These are phyloP conservation scores for Chrysoporthe cubensis DNA, from an alignment of 2,329 filamentous ascomycete species.

Conservation along the genomic window DNA sequence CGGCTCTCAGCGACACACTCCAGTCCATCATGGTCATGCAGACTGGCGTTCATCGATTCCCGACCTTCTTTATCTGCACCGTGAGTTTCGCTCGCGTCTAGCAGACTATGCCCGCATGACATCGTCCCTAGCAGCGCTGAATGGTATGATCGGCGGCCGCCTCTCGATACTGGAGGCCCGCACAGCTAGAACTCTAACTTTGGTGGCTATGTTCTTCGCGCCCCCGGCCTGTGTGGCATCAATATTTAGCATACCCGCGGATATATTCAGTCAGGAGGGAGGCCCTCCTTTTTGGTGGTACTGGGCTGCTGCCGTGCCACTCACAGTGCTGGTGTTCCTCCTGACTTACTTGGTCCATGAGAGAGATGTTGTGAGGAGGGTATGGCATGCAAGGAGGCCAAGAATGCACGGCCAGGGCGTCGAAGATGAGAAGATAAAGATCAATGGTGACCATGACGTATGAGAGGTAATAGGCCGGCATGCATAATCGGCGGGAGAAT, in stretches of 20 bases:
- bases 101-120: constrained; percentile 24
- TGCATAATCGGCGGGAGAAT: not conserved
- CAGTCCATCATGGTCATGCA: not conserved
- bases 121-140: constrained; percentile 33
- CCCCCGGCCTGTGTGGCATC: constrained; percentile 22
- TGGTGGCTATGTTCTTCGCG: constrained; percentile 18
- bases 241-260: constrained; percentile 19
- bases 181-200: constrained; percentile 14
- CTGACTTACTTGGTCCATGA: constrained; percentile 23
- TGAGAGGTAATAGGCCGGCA: not conserved
- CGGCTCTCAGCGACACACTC: no score
- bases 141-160: constrained; percentile 23
- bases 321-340: constrained; percentile 21
- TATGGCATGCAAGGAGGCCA: constrained; percentile 11
- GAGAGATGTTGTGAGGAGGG: constrained; percentile 15
- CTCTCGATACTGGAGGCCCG: constrained; percentile 24
- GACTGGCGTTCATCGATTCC: constrained; percentile 16
- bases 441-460: not conserved
- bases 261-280: not conserved
- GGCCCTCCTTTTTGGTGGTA: constrained; percentile 18
- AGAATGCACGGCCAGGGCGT: not conserved
- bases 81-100: constrained; percentile 18
- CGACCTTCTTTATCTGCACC: constrained; percentile 21
- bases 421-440: not conserved
- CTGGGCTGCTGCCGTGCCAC: constrained; percentile 18